Base-by-base conservation (phyloP, 1,284 basidiomycete genomes). In the Pseudomicrostroma phylloplanum region DNA sequence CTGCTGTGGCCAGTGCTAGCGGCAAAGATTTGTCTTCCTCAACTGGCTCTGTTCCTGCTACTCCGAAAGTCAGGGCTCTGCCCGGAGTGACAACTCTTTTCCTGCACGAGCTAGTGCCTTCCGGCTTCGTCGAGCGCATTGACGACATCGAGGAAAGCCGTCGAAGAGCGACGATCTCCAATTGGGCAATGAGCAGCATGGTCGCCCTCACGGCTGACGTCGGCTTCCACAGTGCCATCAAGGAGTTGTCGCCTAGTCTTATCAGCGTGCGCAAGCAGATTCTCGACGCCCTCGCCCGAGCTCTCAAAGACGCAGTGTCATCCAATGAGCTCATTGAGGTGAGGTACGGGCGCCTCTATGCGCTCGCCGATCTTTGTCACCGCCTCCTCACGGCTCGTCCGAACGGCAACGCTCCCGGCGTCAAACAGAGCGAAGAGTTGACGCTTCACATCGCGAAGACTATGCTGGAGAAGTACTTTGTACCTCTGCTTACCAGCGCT, bases 391-490 rank as follows among this genome's bases (percentile, higher is more conserved):
- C 88, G 1, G 88, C 91, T 13, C 87, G 87, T 19, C 79, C 82
- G 57, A 88, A 89, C 74, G n/a, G 55, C 30, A 21, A 4, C 11
- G 65, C 56, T 58, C 8, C 8, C 2, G 17, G 15, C 17, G 21
- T 54, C 17, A 54, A 54, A 19, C 51, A 56, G 64, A 65, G 85
- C 63, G 90, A 93, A 51, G 93, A 96, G 57, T 83, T 86, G 12
- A 88, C 89, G 1, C 88, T 92, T 17, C 92, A 96, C 67, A 85
- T 97, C 62, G 92, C 96, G 49, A 98, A 97, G 82, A 85, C 93
- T 67, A 98, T 99, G 96, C 82, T 99, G 54, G 96, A 99, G 83
- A 96, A 97, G 83, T 92, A 91, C 77, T 96, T 90, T 73, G 96
- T 97, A 21, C 85, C 89, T 6, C 88, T 89, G 2, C 83, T 99